Percentiles rank a stretch among this genome's conserved stretches.
Evolutionary conservation across 2,329 filamentous ascomycete species (phyloP).

Genomic region (Arthrocladium fulminans): DNA sequence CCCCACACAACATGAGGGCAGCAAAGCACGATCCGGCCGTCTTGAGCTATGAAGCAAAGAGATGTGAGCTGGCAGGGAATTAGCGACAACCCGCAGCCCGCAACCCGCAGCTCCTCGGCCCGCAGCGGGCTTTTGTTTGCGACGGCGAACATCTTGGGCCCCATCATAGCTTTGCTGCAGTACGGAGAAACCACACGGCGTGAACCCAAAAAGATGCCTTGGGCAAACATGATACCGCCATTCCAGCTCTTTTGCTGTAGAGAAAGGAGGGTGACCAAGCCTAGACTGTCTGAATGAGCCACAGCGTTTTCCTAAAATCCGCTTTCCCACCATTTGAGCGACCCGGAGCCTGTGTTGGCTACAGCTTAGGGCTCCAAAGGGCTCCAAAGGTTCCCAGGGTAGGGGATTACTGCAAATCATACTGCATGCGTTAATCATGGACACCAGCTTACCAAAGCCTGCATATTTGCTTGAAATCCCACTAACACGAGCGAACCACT

Average conservation of each 20-base stretch:
- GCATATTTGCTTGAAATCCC: no score
- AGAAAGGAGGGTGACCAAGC: no score
- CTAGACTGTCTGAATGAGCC: no score
- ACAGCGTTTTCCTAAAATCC: no score
- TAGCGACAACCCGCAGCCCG: not conserved
- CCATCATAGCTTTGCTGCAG: no score
- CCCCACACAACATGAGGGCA: not conserved
- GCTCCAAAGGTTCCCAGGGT: not conserved
- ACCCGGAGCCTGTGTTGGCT: not conserved
- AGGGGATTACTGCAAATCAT: not conserved
- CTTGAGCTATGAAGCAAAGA: not conserved
- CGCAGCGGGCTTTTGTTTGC: slow-evolving; percentile 1
- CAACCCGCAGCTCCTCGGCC: slow-evolving; percentile 6
- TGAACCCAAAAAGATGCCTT: no score
- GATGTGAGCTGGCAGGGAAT: not conserved
- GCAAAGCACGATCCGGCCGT: not conserved
- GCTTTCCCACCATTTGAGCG: not conserved
- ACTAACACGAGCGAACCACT: no score
- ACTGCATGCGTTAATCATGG: not conserved
- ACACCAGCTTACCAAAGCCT: not conserved
- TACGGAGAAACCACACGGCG: no score
- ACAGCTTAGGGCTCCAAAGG: no score
- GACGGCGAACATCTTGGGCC: not conserved
- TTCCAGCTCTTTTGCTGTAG: no score
- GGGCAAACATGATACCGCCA: not conserved